Conservation (phyloP, 768 basidiomycete genomes). For the Serendipita vermifera region DNA sequence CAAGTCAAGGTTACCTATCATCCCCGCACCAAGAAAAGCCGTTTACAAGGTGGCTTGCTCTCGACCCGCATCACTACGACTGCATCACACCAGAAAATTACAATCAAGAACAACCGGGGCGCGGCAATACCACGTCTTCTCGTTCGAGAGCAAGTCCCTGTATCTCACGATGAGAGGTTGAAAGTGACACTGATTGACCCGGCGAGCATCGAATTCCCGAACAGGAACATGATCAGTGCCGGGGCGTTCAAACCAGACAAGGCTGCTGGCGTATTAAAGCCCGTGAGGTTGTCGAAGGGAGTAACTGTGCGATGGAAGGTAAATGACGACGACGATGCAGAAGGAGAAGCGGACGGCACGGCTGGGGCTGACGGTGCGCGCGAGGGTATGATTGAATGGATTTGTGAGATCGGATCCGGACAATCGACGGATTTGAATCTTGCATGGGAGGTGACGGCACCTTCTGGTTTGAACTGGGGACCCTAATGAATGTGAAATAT, state of each 20-base stretch:
- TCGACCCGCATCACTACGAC: conserved; percentile 11
- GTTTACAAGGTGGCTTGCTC: conserved; percentile 10
- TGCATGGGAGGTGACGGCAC: conserved; percentile 41
- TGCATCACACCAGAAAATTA: conserved; percentile 13
- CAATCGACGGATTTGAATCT: conserved; percentile 33
- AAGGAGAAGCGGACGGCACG: too few relatives aligned
- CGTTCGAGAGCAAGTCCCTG: conserved; percentile 21
- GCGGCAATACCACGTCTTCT: conserved; percentile 14
- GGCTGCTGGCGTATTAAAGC: conserved; percentile 16
- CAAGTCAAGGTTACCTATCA: conserved; percentile 27
- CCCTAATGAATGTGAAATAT: too few relatives aligned
- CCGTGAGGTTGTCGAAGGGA: conserved; percentile 22
- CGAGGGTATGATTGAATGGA: conserved; percentile 45
- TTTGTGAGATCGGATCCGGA: conserved; percentile 31
- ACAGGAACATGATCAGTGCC: background rate
- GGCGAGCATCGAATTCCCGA: conserved; percentile 14
- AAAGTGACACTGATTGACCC: conserved; percentile 23
- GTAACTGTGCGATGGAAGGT: conserved; percentile 19
- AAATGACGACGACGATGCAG: conserved; percentile 23
- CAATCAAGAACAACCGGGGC: conserved; percentile 15
- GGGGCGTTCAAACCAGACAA: background rate
- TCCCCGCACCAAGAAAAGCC: conserved; percentile 12
- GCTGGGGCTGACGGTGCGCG: conserved; percentile 6
- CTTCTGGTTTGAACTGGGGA: conserved; percentile 20
- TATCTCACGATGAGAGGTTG: conserved; percentile 21